phyloP scores from a whole-genome alignment of 805 yeast genomes.

The Wickerhamomyces mucosus region DNA sequence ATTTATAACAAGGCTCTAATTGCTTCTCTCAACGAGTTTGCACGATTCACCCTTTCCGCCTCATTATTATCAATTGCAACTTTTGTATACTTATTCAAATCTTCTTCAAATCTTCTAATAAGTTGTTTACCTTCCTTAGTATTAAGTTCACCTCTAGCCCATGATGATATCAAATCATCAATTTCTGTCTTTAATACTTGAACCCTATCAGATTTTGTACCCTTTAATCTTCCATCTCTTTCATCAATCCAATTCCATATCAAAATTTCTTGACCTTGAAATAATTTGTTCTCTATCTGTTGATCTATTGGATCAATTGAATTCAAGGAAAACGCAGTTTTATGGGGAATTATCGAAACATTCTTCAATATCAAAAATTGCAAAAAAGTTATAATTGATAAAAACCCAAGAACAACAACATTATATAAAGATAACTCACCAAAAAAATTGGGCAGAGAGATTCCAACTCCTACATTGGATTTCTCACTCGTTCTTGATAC shows the following conservation, averaged over 20 bases:
- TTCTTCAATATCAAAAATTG: conserved; percentile 11
- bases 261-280: conserved; percentile 16
- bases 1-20: conserved; percentile 10
- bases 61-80: conserved; percentile 1
- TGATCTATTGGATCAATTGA: conserved; percentile 1
- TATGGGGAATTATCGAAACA: conserved; percentile 1
- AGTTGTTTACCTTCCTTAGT: conserved; percentile 9
- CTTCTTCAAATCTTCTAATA: conserved; percentile 9
- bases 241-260: conserved; percentile 24
- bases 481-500: no score
- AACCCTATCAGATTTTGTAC: conserved; percentile 3
- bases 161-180: conserved; percentile 13
- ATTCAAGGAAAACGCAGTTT: background rate
- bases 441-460: no score
- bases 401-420: conserved; percentile 4
- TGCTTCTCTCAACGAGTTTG: conserved; percentile 10
- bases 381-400: conserved; percentile 6
- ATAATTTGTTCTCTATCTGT: conserved; percentile 7
- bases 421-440: conserved; percentile 7
- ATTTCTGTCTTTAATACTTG: conserved; percentile 10
- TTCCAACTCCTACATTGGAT: no score
- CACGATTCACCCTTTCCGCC: conserved; percentile 3
- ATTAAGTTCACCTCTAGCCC: conserved; percentile 14
- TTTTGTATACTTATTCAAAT: conserved; percentile 13
- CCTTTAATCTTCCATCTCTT: conserved; percentile 9